These are phyloP conservation scores for Colletotrichum musicola DNA, from an alignment of 2,329 filamentous ascomycete genomes.

Conservation along the genomic window DNA sequence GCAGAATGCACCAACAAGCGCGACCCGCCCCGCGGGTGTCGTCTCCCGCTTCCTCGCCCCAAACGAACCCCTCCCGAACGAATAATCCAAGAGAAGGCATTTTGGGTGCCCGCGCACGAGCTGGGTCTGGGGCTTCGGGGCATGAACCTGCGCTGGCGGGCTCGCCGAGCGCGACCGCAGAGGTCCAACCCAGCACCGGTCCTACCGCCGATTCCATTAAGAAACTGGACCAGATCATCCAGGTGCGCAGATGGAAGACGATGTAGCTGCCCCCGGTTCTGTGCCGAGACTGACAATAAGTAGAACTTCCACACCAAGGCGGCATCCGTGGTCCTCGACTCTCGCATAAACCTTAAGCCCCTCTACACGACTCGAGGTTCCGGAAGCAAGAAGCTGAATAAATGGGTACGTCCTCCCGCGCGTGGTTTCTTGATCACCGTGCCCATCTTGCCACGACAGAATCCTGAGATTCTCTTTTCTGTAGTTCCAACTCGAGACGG, in stretches of 20 bases:
- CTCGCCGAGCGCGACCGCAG: conserved; percentile 59
- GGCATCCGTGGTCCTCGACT: conserved; percentile 84
- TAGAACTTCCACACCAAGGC: conserved; percentile 95
- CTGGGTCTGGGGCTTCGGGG: conserved; percentile 57
- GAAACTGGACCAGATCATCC: conserved; percentile 94
- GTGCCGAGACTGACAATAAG: conserved; percentile 4
- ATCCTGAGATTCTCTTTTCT: conserved; percentile 1
- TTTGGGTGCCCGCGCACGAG: conserved; percentile 55
- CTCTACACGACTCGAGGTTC: conserved; percentile 60
- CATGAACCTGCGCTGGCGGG: conserved; percentile 53
- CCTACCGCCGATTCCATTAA: conserved; percentile 76
- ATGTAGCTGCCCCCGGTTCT: not conserved
- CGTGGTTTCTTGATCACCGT: not conserved
- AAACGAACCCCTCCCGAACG: conserved; percentile 78
- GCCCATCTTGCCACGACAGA: not conserved
- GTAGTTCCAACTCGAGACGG: conserved; percentile 94
- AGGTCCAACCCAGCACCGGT: conserved; percentile 56
- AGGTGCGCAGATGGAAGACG: conserved; percentile 65
- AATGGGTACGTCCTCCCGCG: conserved; percentile 76
- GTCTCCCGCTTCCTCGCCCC: conserved; percentile 78
- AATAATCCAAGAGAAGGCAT: conserved; percentile 79
- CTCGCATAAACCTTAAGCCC: conserved; percentile 78
- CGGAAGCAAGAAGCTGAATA: conserved; percentile 75
- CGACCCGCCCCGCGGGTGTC: conserved; percentile 79
- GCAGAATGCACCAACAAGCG: conserved; percentile 88